A percentile compares a stretch with the other conserved stretches of the same genome.
Evolutionary conservation across 1,284 basidiomycete species (phyloP).

Genomic region (Irpex lacteus): DNA sequence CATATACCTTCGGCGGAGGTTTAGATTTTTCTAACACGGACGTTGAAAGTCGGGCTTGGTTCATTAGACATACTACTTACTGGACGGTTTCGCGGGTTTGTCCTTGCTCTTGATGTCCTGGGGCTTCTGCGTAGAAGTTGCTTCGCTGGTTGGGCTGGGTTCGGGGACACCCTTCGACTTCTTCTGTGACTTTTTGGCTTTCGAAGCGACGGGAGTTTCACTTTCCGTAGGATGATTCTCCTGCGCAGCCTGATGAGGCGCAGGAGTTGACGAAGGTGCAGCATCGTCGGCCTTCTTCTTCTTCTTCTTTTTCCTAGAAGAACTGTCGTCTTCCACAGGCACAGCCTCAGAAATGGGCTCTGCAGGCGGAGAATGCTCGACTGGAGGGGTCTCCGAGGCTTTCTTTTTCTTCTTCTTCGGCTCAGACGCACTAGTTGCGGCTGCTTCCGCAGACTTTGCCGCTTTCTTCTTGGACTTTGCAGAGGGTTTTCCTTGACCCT

Average conservation of each 20-base stretch:
- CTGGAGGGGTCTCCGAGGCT: neutral
- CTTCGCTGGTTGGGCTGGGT: neutral
- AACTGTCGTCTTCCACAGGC: too few species aligned
- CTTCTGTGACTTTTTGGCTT: neutral
- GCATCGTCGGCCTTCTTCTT: neutral
- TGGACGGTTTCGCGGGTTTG: neutral
- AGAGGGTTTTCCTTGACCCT: neutral
- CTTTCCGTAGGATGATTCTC: neutral
- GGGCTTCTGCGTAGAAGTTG: neutral
- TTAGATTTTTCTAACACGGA: neutral
- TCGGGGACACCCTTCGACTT: neutral
- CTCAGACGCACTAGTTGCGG: neutral
- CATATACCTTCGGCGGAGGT: neutral
- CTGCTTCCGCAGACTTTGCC: neutral
- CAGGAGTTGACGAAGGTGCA: neutral
- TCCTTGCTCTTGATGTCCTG: neutral
- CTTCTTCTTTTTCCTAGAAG: neutral
- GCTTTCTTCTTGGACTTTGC: neutral
- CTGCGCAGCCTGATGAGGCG: neutral
- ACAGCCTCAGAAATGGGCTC: too few species aligned
- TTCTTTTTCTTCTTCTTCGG: neutral
- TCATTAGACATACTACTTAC: neutral
- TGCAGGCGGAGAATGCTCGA: neutral
- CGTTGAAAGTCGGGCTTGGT: neutral
- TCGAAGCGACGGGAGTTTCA: neutral